Evolutionary conservation across 768 basidiomycete species (phyloP).

Genomic region (Mycena chlorophos): DNA sequence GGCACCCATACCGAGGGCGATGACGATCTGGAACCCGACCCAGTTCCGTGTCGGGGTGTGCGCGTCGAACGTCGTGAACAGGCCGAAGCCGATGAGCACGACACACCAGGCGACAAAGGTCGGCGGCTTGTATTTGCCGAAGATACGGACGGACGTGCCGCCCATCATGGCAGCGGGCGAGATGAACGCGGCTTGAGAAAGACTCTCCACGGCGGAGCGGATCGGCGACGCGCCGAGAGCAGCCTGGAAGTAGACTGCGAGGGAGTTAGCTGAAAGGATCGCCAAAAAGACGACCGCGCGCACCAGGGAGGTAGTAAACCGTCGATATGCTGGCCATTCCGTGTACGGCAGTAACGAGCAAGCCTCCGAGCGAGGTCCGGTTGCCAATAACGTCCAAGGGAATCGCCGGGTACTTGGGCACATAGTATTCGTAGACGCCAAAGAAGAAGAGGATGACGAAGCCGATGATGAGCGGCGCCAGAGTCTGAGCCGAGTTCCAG

Average conservation of each 20-base stretch:
- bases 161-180: slow-evolving; percentile 40
- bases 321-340: slow-evolving; percentile 24
- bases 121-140: slow-evolving; percentile 36
- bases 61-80: slow-evolving; percentile 28
- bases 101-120: slow-evolving; percentile 38
- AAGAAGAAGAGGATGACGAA: slow-evolving; percentile 32
- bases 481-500: slow-evolving; percentile 38
- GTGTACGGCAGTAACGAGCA: slow-evolving; percentile 31
- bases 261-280: not conserved
- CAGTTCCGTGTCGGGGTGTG: slow-evolving; percentile 24
- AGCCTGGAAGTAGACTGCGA: slow-evolving; percentile 46
- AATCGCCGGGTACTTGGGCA: slow-evolving; percentile 24
- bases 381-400: slow-evolving; percentile 35
- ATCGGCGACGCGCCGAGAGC: slow-evolving; percentile 38
- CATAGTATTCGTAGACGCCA: slow-evolving; percentile 28
- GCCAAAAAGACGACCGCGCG: not conserved
- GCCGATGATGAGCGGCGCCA: slow-evolving; percentile 43
- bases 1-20: slow-evolving; percentile 5
- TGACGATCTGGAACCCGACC: slow-evolving; percentile 32
- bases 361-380: slow-evolving; percentile 41
- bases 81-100: slow-evolving; percentile 37
- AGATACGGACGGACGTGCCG: slow-evolving; percentile 32
- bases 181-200: slow-evolving; percentile 34
- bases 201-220: slow-evolving; percentile 37
- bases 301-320: slow-evolving; percentile 37